Evolutionary conservation across 495 filamentous ascomycete species (phyloP), one percentile per base, ranked within the genome.

Genomic region (Podospora comata): DNA sequence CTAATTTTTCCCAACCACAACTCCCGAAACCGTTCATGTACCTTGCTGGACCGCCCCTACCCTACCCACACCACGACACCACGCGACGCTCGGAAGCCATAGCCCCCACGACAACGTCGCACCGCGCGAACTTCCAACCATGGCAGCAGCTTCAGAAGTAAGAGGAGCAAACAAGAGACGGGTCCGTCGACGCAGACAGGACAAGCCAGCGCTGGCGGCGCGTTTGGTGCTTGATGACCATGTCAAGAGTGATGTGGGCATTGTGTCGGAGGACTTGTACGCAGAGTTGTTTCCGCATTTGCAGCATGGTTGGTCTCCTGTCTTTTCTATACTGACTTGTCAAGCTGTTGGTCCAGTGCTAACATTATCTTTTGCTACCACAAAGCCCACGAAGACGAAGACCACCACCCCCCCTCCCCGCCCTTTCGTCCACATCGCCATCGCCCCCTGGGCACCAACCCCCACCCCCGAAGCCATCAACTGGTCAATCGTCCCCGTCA

Each of bases 401-500:
- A 81, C 67, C 75, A 78, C 23, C 23, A 48, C 65, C 67, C 34
- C 34, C 68, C 69, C 28, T 44, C 59, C 20, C 79, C 77, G 20
- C 59, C 76, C 77, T 59, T 72, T 86, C 59, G 79, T 85, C 26
- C 87, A 93, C 73, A 85, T 95, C 67, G 93, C 92, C 30, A 88
- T 97, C 70, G 89, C 93, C 39, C 92, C 93, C 27, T 93, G 92
- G 85, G 81, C 87, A 4, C 90, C 93, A 13, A 83, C 82, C 60
- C 80, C 85, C 57, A 75, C 87, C 2, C 82, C 90, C 57, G 86
- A 91, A 77, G 85, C 87, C 58, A 83, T 85, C 28, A 80, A 83
- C 16, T 99, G 95, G 95, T 92, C 92, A 0, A 85, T 97, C 60
- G 85, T 99, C 32, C 92, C 94, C 15, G 89, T 97, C 48, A 85